Evolutionary conservation across 129 eudicot species (phyloP).

Genomic region (Deinandra increscens): DNA sequence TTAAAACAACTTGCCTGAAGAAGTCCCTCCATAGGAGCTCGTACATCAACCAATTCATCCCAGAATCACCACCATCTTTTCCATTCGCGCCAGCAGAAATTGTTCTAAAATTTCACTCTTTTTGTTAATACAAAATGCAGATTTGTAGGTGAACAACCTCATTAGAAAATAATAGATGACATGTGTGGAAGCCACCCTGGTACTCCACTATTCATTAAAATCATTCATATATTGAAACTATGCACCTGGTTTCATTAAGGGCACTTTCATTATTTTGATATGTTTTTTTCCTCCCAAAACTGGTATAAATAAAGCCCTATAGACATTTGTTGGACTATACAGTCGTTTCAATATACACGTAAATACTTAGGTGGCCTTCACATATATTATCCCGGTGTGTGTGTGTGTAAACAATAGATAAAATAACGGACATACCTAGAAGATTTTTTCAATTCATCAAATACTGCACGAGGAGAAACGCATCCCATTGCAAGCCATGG

Average conservation of each 20-base stretch:
- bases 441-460: constrained; percentile 83
- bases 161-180: background rate
- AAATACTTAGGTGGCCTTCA: background rate
- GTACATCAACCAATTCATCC: constrained; percentile 88
- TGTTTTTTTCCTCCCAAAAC: background rate
- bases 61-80: constrained; percentile 72
- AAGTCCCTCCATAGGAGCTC: constrained; percentile 98
- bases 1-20: constrained; percentile 60
- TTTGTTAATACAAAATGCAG: constrained; percentile 5
- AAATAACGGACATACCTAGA: constrained; percentile 47
- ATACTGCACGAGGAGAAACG: constrained; percentile 88
- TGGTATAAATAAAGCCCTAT: background rate
- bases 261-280: background rate
- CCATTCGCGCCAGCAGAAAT: constrained; percentile 53
- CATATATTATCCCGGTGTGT: background rate
- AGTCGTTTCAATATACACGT: background rate
- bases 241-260: background rate
- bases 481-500: constrained; percentile 97
- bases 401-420: background rate
- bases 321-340: background rate
- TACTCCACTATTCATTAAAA: background rate
- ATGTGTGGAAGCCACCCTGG: background rate
- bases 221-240: background rate
- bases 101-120: constrained; percentile 36
- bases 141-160: background rate